Conservation (phyloP, 1,139 yeast species). For the Pneumocystis sp. region DNA sequence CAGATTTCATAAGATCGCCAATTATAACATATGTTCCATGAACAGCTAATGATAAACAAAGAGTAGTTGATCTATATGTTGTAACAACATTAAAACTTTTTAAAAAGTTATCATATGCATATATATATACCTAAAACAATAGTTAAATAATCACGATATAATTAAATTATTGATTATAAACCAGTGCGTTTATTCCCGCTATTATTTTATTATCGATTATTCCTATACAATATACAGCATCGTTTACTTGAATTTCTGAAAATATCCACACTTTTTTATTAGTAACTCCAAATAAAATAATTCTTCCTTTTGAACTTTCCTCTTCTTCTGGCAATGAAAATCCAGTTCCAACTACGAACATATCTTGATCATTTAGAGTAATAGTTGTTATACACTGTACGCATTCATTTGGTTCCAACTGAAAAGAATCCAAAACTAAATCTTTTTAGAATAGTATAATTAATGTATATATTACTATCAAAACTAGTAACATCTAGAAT, state of each 20-base stretch:
- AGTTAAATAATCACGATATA: not conserved
- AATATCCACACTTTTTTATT: slow-evolving; percentile 11
- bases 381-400: slow-evolving; percentile 14
- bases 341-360: slow-evolving; percentile 17
- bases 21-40: slow-evolving; percentile 11
- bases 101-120: slow-evolving; percentile 1
- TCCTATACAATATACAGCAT: slow-evolving; percentile 15
- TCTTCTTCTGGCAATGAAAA: slow-evolving; percentile 14
- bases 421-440: slow-evolving; percentile 10
- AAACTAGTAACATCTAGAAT: slow-evolving; percentile 12
- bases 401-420: slow-evolving; percentile 14
- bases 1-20: slow-evolving; percentile 17
- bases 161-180: not conserved
- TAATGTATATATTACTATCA: slow-evolving; percentile 5
- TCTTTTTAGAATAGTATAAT: not conserved
- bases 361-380: slow-evolving; percentile 7
- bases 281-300: slow-evolving; percentile 13
- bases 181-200: slow-evolving; percentile 15
- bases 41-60: slow-evolving; percentile 14
- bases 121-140: not conserved
- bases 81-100: slow-evolving; percentile 4
- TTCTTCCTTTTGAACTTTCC: slow-evolving; percentile 15
- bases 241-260: slow-evolving; percentile 11
- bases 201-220: slow-evolving; percentile 11
- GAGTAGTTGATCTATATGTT: slow-evolving; percentile 13